phyloP scores from a whole-genome alignment of 495 filamentous ascomycete species.

The Penicillium silybi region DNA sequence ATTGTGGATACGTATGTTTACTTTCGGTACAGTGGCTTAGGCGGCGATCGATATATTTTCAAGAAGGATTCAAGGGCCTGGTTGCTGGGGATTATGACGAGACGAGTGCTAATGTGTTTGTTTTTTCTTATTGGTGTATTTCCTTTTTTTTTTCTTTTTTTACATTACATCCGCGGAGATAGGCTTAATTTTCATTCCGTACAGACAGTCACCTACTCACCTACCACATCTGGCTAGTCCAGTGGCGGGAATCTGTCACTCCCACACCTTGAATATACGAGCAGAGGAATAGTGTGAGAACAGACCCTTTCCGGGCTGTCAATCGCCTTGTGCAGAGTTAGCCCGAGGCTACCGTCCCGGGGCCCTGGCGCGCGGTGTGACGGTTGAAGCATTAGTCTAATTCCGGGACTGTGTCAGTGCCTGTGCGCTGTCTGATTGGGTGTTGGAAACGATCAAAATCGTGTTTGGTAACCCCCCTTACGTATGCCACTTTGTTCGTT shows the following conservation, averaged over 20 bases:
- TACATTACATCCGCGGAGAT: not conserved
- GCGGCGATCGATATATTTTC: too few species aligned
- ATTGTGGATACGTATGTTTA: too few species aligned
- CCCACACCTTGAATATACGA: too few species aligned
- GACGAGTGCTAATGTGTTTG: too few species aligned
- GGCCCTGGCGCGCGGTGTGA: constrained; percentile 19
- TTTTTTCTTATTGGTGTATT: too few species aligned
- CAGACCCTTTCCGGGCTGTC: not conserved
- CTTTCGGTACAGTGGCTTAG: too few species aligned
- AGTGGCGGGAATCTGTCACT: not conserved
- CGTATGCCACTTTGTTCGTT: too few species aligned
- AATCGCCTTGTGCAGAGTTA: not conserved
- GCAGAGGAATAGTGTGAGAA: not conserved
- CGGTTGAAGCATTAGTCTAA: constrained; percentile 18
- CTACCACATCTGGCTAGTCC: not conserved
- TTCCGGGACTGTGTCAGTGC: constrained; percentile 10
- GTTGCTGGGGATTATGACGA: too few species aligned
- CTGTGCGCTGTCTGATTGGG: constrained; percentile 9
- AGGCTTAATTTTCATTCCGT: not conserved
- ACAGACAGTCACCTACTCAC: not conserved
- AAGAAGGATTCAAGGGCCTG: too few species aligned
- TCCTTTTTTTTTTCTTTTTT: too few species aligned
- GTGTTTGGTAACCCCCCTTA: too few species aligned
- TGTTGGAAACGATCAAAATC: too few species aligned
- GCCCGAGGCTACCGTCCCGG: constrained; percentile 13